Evolutionary conservation across 306 rosid genomes (phyloP).

Genomic region (Vigna angularis): DNA sequence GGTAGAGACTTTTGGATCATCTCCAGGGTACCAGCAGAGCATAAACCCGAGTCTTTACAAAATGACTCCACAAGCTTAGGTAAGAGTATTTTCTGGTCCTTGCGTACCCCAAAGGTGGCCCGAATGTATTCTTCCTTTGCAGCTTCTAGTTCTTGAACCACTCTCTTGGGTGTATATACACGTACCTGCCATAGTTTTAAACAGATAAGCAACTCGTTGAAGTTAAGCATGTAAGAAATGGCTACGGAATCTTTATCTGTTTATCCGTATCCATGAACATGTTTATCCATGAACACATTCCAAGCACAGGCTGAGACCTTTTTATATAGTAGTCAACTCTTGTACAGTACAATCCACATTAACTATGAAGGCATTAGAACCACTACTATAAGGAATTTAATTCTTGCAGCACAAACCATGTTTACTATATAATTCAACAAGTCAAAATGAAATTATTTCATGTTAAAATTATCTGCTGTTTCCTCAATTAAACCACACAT

Average conservation of each 20-base stretch:
- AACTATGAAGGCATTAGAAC: neutral
- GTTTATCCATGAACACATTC: neutral
- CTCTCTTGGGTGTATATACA: conserved; percentile 71
- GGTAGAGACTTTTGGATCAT: conserved; percentile 74
- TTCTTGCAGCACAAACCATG: neutral
- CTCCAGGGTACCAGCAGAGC: conserved; percentile 57
- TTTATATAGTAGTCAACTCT: neutral
- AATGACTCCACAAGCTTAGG: conserved; percentile 87
- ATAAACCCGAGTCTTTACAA: conserved; percentile 66
- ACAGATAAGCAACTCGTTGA: conserved; percentile 4
- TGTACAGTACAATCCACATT: neutral
- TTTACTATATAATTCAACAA: neutral
- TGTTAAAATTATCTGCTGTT: neutral
- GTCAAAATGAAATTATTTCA: neutral
- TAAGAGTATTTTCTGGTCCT: conserved; percentile 68
- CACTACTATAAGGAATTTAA: neutral
- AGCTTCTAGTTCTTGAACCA: conserved; percentile 67
- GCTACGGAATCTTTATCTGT: neutral
- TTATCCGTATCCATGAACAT: conserved; percentile 3
- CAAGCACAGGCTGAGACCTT: neutral
- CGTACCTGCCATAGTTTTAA: conserved; percentile 64
- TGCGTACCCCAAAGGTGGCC: conserved; percentile 76
- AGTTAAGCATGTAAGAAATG: conserved; percentile 1
- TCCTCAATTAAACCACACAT: neutral
- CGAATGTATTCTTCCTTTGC: conserved; percentile 86